Conservation (phyloP, 768 basidiomycete species). For the Panaeolus cyanescens region DNA sequence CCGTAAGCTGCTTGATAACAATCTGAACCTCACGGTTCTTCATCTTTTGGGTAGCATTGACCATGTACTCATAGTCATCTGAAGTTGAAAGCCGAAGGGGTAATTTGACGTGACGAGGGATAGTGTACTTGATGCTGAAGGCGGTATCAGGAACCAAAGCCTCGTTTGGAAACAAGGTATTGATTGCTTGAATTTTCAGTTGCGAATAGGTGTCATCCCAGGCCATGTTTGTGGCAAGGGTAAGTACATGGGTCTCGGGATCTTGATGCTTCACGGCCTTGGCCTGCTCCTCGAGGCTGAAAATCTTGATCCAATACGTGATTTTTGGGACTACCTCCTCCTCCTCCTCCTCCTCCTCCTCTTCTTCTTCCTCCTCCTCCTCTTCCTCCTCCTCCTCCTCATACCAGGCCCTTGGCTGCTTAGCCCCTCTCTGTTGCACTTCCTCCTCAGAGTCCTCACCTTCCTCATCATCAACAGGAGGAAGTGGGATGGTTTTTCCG, state of each 20-base stretch:
- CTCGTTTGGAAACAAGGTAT: neutral
- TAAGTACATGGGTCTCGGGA: conserved; percentile 6
- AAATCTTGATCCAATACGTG: conserved; percentile 6
- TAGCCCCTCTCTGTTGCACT: too few species aligned
- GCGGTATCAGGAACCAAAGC: neutral
- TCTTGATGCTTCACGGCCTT: conserved; percentile 5
- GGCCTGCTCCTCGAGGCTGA: conserved; percentile 7
- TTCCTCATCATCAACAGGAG: too few species aligned
- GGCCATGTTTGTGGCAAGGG: conserved; percentile 3
- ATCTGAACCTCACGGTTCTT: conserved; percentile 1
- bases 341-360: neutral
- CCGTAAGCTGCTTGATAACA: neutral
- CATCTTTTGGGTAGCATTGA: neutral
- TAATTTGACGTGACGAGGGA: neutral
- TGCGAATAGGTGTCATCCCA: conserved; percentile 7
- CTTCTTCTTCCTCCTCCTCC: conserved; percentile 3
- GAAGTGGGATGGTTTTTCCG: too few species aligned
- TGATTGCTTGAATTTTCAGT: conserved; percentile 8
- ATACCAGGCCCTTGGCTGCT: too few species aligned
- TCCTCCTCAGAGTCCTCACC: too few species aligned
- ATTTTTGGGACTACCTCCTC: neutral
- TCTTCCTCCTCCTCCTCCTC: neutral
- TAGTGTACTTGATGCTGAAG: neutral
- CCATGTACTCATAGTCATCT: neutral
- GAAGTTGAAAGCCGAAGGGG: neutral